Evolutionary conservation across 2,329 filamentous ascomycete species (phyloP).

Genomic region (Epichloe baconii): DNA sequence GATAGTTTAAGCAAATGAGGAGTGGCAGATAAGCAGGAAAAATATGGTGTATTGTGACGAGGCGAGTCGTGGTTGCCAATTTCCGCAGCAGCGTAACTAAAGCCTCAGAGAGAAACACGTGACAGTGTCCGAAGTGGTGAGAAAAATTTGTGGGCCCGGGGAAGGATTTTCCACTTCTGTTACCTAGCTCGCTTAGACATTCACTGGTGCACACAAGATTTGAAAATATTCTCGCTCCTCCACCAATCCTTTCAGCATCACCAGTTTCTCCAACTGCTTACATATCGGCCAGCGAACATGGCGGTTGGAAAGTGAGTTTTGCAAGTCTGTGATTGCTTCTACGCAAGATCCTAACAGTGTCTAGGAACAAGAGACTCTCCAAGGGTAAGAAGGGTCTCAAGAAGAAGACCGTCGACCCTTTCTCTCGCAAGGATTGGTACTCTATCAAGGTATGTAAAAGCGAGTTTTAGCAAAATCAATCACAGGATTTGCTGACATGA

Average conservation of each 20-base stretch:
- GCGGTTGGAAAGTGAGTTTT: constrained; percentile 45
- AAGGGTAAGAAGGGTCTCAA: constrained; percentile 99
- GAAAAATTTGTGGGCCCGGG: background rate
- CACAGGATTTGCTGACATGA: constrained; percentile 6
- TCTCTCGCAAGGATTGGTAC: constrained; percentile 99
- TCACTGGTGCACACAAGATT: constrained; percentile 27
- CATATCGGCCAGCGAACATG: constrained; percentile 42
- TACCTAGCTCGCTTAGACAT: constrained; percentile 24
- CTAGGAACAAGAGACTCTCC: constrained; percentile 98
- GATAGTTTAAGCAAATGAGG: too few species aligned
- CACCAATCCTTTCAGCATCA: constrained; percentile 28
- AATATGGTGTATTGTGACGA: too few species aligned
- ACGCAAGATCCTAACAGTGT: constrained; percentile 11
- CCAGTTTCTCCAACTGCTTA: constrained; percentile 29
- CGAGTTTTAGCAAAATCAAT: too few species aligned
- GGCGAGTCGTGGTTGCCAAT: too few species aligned
- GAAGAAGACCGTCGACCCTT: constrained; percentile 97
- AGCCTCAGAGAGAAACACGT: too few species aligned
- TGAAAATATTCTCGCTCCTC: constrained; percentile 28
- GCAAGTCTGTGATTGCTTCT: constrained; percentile 1
- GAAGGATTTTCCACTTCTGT: constrained; percentile 12
- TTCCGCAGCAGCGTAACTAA: too few species aligned
- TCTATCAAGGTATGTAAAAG: constrained; percentile 67
- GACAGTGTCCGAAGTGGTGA: too few species aligned
- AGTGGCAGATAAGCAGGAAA: too few species aligned